A percentile compares a stretch with the other conserved stretches of the same genome.
phyloP scores from a whole-genome alignment of 2,329 filamentous ascomycete species.

The Pyricularia pennisetigena region DNA sequence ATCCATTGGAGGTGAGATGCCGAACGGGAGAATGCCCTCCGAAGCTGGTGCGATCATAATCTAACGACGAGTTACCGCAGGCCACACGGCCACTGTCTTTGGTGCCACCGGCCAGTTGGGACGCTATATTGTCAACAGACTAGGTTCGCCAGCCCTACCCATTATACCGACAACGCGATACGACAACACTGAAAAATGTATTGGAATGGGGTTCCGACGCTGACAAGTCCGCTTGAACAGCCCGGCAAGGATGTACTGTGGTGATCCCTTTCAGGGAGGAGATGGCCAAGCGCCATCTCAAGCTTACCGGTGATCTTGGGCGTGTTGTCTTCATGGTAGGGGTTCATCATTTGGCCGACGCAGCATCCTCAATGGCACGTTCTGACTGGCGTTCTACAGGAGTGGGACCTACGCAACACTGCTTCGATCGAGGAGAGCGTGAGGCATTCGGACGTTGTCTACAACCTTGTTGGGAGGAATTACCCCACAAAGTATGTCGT shows the following conservation, averaged over 20 bases:
- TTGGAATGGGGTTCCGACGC: not conserved
- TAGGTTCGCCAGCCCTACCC: constrained; percentile 44
- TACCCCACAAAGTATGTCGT: constrained; percentile 81
- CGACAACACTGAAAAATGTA: not conserved
- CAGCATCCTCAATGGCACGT: not conserved
- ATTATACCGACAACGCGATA: not conserved
- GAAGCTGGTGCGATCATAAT: constrained; percentile 8
- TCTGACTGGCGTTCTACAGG: constrained; percentile 34
- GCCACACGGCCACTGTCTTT: constrained; percentile 95
- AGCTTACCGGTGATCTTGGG: constrained; percentile 90
- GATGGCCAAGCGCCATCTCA: constrained; percentile 95
- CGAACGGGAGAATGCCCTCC: constrained; percentile 10
- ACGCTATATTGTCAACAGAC: constrained; percentile 92
- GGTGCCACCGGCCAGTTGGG: constrained; percentile 93
- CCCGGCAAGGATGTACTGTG: constrained; percentile 87
- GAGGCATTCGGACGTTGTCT: constrained; percentile 92
- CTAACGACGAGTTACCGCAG: constrained; percentile 33
- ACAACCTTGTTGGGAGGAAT: constrained; percentile 88
- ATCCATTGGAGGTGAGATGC: constrained; percentile 65
- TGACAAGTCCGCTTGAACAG: constrained; percentile 33
- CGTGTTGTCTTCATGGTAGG: constrained; percentile 75
- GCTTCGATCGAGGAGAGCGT: constrained; percentile 94
- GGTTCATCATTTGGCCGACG: not conserved
- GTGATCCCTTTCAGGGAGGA: constrained; percentile 92
- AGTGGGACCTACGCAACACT: constrained; percentile 92